A percentile compares a stretch with the other conserved stretches of the same genome.
Evolutionary conservation across 805 yeast species (phyloP).

Genomic region (Teunomyces barrocoloradensis): DNA sequence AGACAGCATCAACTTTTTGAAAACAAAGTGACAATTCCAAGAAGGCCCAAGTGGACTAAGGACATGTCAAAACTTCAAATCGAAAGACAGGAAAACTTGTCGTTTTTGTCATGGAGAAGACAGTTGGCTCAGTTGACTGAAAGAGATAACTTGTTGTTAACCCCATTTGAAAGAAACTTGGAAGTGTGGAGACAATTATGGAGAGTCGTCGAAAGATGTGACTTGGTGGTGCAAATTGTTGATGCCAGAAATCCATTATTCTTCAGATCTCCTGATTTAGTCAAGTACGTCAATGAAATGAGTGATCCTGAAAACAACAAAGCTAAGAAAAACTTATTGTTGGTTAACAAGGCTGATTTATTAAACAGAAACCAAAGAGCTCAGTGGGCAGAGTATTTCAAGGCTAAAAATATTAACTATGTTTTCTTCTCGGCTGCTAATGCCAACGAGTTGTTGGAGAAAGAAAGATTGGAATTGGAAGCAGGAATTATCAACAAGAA

Average conservation of each 20-base stretch:
- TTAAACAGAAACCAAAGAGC: slow-evolving; percentile 73
- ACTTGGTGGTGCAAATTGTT: slow-evolving; percentile 92
- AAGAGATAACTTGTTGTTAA: slow-evolving; percentile 76
- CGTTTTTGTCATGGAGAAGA: slow-evolving; percentile 94
- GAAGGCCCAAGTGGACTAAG: slow-evolving; percentile 85
- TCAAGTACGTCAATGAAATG: slow-evolving; percentile 73
- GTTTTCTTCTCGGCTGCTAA: slow-evolving; percentile 91
- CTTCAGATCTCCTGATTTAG: slow-evolving; percentile 87
- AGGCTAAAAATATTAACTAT: slow-evolving; percentile 63
- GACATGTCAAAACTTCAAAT: slow-evolving; percentile 70
- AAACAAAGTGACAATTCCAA: slow-evolving; percentile 76
- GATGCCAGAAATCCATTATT: slow-evolving; percentile 94
- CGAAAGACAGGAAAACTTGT: slow-evolving; percentile 82
- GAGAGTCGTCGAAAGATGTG: slow-evolving; percentile 96
- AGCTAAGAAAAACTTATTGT: slow-evolving; percentile 70
- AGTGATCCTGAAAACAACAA: slow-evolving; percentile 46
- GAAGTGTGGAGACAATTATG: slow-evolving; percentile 98
- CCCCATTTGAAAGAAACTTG: slow-evolving; percentile 95
- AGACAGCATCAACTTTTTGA: slow-evolving; percentile 66
- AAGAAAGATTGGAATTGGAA: slow-evolving; percentile 49
- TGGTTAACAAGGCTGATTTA: slow-evolving; percentile 93
- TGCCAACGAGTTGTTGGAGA: slow-evolving; percentile 74
- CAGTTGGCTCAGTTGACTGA: slow-evolving; percentile 83
- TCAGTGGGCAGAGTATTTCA: slow-evolving; percentile 85
- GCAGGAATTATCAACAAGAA: slow-evolving; percentile 16